Conservation (phyloP, 768 basidiomycete species). For the Pulveroboletus ravenelii region DNA sequence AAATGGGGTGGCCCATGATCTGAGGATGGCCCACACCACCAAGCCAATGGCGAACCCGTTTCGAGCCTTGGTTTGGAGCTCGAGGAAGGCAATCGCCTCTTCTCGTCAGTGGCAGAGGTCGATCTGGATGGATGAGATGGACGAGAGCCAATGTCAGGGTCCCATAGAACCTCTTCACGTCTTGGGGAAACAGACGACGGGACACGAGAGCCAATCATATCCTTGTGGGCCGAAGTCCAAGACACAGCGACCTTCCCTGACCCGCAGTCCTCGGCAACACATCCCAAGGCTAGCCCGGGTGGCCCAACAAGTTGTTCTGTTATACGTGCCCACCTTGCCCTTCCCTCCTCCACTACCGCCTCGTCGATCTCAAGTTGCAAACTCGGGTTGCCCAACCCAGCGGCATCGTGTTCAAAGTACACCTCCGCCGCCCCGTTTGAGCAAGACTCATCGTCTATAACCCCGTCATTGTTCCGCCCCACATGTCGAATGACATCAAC, state of each 20-base stretch:
- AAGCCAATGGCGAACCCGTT: slow-evolving; percentile 10
- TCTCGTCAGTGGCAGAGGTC: not conserved
- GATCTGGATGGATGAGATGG: not conserved
- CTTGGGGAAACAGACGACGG: not conserved
- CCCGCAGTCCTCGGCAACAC: not conserved
- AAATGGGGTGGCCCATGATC: slow-evolving; percentile 5
- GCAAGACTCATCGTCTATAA: not conserved
- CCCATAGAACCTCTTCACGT: slow-evolving; percentile 11
- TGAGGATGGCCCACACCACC: slow-evolving; percentile 7
- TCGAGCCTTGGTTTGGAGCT: slow-evolving; percentile 2
- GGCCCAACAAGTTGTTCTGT: slow-evolving; percentile 22
- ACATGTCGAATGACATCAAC: slow-evolving; percentile 3
- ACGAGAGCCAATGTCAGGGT: slow-evolving; percentile 6
- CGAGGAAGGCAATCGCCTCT: not conserved
- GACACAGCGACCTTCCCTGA: not conserved
- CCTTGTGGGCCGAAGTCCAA: not conserved
- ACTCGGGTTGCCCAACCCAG: not conserved
- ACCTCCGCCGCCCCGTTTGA: not conserved
- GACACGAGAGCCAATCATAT: not conserved
- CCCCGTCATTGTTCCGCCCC: not conserved
- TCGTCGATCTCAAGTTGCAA: slow-evolving; percentile 18
- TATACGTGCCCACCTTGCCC: slow-evolving; percentile 14
- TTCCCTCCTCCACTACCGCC: slow-evolving; percentile 22
- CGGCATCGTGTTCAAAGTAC: not conserved
- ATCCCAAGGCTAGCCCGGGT: slow-evolving; percentile 9